A percentile compares a stretch with the other conserved stretches of the same genome.
These are phyloP conservation scores for Miscanthus lutarioriparius DNA, from an alignment of 176 grass and related monocot genomes.

Conservation along the genomic window DNA sequence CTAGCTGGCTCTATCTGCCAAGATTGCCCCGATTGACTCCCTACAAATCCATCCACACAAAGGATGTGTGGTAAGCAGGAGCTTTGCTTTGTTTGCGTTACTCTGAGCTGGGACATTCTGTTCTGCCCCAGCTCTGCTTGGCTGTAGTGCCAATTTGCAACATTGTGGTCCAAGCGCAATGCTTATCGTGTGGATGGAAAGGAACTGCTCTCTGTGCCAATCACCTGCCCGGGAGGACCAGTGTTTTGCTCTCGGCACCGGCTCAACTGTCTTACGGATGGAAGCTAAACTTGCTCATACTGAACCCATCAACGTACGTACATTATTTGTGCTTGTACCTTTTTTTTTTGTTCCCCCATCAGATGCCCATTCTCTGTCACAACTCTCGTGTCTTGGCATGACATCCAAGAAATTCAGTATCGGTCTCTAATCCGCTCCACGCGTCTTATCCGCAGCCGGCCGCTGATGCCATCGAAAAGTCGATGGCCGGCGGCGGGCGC, in stretches of 20 bases:
- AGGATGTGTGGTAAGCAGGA: background rate
- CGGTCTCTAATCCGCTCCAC: background rate
- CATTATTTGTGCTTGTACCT: background rate
- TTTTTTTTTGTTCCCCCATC: background rate
- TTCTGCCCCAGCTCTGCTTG: background rate
- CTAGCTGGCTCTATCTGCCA: slow-evolving; percentile 6
- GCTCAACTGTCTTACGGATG: background rate
- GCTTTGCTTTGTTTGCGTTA: background rate
- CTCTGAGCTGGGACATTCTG: background rate
- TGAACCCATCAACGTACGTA: background rate
- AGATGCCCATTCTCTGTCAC: background rate
- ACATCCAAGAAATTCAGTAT: background rate
- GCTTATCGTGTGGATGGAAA: background rate
- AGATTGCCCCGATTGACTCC: background rate
- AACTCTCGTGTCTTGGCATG: background rate
- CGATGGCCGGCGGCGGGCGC: background rate
- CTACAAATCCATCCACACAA: slow-evolving; percentile 14
- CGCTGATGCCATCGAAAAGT: background rate
- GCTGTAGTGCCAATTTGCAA: background rate
- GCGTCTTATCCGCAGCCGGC: background rate
- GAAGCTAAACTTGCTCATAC: too few relatives aligned
- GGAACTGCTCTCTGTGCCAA: background rate
- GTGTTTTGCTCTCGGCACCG: background rate
- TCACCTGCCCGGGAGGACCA: slow-evolving; percentile 2
- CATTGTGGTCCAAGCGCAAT: background rate